Evolutionary conservation across 2,329 filamentous ascomycete species (phyloP), one percentile per base, ranked within the genome.

Genomic region (Penicillium janthinellum): DNA sequence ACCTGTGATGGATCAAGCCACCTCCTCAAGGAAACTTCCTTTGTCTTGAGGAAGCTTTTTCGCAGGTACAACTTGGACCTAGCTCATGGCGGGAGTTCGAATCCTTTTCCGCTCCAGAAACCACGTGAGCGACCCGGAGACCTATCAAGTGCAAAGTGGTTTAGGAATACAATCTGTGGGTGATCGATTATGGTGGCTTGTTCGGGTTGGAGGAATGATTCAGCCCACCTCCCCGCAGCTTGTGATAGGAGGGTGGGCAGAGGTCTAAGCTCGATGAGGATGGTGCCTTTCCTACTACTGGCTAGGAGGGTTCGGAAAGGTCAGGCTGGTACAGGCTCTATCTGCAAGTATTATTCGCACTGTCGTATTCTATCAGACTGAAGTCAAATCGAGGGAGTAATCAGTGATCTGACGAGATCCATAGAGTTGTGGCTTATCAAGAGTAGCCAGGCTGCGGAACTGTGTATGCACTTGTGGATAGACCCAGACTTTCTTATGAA

Each of bases 231-330:
- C 58, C 59, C 60, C 58, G 57, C 56, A 50, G 45, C 58, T 47
- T 58, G 44, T 66, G 62, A 67, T 67, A 66, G 55, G 59, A 64
- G 58, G 39, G 51, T 39, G 41, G 57, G 57, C 7, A 38, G 60
- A 56, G 64, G 65, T 62, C 65, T 59, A 63, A 64, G 60, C 60
- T 66, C 57, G 20, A 50, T 28, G 5, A 28, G n/a, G 54, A 50
- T 28, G 2, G 28, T 25, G 54, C 12, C n/a, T 31, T 41, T 28
- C 47, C 45, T 58, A 52, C 47, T 31, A 60, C 54, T 60, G 55
- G 41, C 39, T 61, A 55, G 55, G 54, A 49, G 38, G 49, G 48
- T 20, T 62, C 59, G 58, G 62, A 47, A 59, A 58, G 56, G 25
- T 47, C 55, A 50, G 41, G 41, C 45, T 41, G 49, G 50, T 25